Percentiles rank a stretch among this genome's conserved stretches.
phyloP scores from a whole-genome alignment of 1,284 basidiomycete genomes.

The Sanguinoderma infundibulare region DNA sequence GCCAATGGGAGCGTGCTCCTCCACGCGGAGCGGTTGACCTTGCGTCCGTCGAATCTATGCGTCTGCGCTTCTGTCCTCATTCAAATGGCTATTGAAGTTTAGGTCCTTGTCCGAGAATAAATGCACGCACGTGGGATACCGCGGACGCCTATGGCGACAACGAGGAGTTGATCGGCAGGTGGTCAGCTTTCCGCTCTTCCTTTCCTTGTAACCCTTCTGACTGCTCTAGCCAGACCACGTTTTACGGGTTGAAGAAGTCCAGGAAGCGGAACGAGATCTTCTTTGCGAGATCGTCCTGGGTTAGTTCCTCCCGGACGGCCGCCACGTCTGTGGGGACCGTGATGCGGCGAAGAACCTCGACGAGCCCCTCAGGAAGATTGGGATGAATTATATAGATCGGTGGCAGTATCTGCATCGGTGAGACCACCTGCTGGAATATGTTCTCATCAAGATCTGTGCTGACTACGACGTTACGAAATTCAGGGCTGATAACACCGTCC shows the following conservation, averaged over 20 bases:
- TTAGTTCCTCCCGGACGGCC: background rate
- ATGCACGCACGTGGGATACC: constrained; percentile 36
- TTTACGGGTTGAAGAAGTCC: constrained; percentile 37
- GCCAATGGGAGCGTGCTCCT: background rate
- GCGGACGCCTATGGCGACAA: constrained; percentile 35
- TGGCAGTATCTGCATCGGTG: too few species aligned
- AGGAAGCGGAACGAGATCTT: background rate
- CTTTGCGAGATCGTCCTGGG: constrained; percentile 29
- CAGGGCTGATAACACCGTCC: constrained; percentile 33
- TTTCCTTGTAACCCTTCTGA: background rate
- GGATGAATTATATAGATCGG: constrained; percentile 42
- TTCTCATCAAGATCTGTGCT: too few species aligned
- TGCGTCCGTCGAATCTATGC: constrained; percentile 23
- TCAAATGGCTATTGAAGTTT: too few species aligned
- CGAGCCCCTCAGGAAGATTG: constrained; percentile 41
- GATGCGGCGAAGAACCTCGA: too few species aligned
- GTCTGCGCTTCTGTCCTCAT: background rate
- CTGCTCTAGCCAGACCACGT: background rate
- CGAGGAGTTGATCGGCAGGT: constrained; percentile 37
- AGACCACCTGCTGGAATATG: too few species aligned
- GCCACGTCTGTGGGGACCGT: too few species aligned
- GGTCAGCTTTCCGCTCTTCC: constrained; percentile 19
- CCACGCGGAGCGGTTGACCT: background rate
- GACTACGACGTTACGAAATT: background rate
- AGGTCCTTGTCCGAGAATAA: constrained; percentile 35